A percentile compares a stretch with the other conserved stretches of the same genome.
Conservation (phyloP, 805 yeast genomes). For the Candida rishiriensis region DNA sequence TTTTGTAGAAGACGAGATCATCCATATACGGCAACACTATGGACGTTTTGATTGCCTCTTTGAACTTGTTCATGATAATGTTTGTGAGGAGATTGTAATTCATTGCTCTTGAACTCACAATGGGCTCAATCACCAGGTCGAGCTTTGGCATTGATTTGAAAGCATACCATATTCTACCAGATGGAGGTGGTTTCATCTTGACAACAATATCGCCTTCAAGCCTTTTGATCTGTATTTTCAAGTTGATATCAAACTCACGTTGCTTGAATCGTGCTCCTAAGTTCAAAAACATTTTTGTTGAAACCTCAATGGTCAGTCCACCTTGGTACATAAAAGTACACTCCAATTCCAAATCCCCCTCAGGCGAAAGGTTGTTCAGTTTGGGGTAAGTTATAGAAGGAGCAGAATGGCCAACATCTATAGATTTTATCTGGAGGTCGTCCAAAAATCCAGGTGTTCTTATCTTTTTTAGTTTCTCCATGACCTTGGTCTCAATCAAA, state of each 20-base stretch:
- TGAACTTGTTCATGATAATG: constrained; percentile 69
- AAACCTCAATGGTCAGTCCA: constrained; percentile 65
- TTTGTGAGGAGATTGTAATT: constrained; percentile 76
- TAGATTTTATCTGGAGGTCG: constrained; percentile 67
- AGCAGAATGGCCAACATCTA: constrained; percentile 74
- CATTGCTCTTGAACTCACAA: constrained; percentile 80
- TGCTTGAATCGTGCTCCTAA: constrained; percentile 72
- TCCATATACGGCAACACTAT: constrained; percentile 88
- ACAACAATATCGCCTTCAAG: constrained; percentile 71
- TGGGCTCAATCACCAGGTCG: constrained; percentile 78
- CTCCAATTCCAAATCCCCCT: constrained; percentile 65
- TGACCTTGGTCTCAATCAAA: constrained; percentile 53
- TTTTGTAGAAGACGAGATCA: constrained; percentile 68
- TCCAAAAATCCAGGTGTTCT: constrained; percentile 86
- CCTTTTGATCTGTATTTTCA: constrained; percentile 63
- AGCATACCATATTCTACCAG: constrained; percentile 86
- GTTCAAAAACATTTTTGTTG: constrained; percentile 74
- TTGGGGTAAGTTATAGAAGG: constrained; percentile 77
- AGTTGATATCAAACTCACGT: constrained; percentile 65
- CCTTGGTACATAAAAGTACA: constrained; percentile 70
- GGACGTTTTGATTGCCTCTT: constrained; percentile 74
- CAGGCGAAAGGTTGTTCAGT: constrained; percentile 66
- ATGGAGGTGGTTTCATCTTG: constrained; percentile 82
- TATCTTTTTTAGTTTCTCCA: constrained; percentile 70
- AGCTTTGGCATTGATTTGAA: constrained; percentile 76